Percentiles rank a stretch among this genome's conserved stretches.
These are phyloP conservation scores for Trichodelitschia bisporula DNA, from an alignment of 495 filamentous ascomycete species.

Conservation along the genomic window DNA sequence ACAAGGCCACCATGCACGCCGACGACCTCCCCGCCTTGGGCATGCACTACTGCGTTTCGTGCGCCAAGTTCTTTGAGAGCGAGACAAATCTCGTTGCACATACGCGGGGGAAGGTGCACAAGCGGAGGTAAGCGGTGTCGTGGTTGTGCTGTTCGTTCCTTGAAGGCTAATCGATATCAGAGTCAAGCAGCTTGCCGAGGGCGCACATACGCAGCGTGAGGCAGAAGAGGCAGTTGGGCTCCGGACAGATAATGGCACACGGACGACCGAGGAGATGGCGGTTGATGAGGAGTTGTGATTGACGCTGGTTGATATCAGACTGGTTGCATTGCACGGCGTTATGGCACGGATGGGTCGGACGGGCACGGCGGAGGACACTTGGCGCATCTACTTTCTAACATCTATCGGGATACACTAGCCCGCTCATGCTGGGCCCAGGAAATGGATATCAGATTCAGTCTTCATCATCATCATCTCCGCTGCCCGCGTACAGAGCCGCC, in stretches of 20 bases:
- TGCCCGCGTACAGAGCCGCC: conserved; percentile 13
- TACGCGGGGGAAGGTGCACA: conserved; percentile 72
- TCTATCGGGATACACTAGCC: too few species aligned
- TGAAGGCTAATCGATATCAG: conserved; percentile 18
- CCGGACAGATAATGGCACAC: conserved; percentile 34
- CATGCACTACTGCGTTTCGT: conserved; percentile 70
- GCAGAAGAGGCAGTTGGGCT: conserved; percentile 62
- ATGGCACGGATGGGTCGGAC: too few species aligned
- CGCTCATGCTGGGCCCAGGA: too few species aligned
- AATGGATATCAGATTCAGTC: too few species aligned
- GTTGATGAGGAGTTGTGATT: too few species aligned
- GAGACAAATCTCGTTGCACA: conserved; percentile 55
- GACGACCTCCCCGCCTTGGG: conserved; percentile 79
- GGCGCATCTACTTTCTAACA: too few species aligned
- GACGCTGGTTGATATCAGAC: too few species aligned
- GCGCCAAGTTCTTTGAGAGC: conserved; percentile 86
- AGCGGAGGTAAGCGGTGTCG: conserved; percentile 40
- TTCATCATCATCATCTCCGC: too few species aligned
- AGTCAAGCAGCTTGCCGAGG: conserved; percentile 47
- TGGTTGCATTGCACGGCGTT: too few species aligned
- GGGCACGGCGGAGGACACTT: too few species aligned
- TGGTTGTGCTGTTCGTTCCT: background rate
- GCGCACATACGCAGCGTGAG: conserved; percentile 65
- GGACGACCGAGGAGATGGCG: too few species aligned
- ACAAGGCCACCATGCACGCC: conserved; percentile 49